Base-by-base conservation (phyloP, 2,329 filamentous ascomycete genomes). In the Paraphoma sp. region DNA sequence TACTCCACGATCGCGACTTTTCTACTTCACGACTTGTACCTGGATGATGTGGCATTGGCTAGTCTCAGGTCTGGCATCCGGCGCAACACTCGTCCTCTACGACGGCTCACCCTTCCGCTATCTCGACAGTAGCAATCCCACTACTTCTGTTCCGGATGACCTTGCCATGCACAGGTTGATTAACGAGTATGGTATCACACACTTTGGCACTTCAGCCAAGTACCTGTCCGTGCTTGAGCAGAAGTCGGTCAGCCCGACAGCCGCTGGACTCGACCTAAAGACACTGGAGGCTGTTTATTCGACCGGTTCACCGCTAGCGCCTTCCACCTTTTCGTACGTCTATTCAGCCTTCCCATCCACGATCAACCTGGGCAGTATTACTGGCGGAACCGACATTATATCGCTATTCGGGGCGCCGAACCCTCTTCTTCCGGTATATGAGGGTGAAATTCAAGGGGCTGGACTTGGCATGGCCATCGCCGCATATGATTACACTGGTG, bases 11-110 rank as follows among this genome's bases (percentile, higher is more conserved):
- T 91, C 93, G 42, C 85, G 89, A 17, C 83, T 97, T 71, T 91
- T 97, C 76, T 97, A 97, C 80, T 97, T 93, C 79, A 97, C 93
- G 1, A 97, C 93, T 3, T 93, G 90, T 10, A 96, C 92, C 0
- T 97, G 93, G 95, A 98, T 99, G 93, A 98, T 98, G 94, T 97
- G 93, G 93, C 94, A 98, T 75, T 98, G 94, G 93, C 88, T 93
- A 41, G 86, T 97, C 17, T 94, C 92, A 1, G 92, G 89, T 6
- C 86, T 98, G 4, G 91, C 93, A 9, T 88, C 87, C 30, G 94
- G 94, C 51, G 86, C 91, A 10, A 94, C 92, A 0, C 81, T 98
- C 11, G 84, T 98, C 17, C 83, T 98, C 4, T 99, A 97, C 77
- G 92, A 96, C 51, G 95, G 95, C 46, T 96, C 92, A 0, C 95